Conservation (phyloP, 768 basidiomycete genomes). For the Leccinum broughii region DNA sequence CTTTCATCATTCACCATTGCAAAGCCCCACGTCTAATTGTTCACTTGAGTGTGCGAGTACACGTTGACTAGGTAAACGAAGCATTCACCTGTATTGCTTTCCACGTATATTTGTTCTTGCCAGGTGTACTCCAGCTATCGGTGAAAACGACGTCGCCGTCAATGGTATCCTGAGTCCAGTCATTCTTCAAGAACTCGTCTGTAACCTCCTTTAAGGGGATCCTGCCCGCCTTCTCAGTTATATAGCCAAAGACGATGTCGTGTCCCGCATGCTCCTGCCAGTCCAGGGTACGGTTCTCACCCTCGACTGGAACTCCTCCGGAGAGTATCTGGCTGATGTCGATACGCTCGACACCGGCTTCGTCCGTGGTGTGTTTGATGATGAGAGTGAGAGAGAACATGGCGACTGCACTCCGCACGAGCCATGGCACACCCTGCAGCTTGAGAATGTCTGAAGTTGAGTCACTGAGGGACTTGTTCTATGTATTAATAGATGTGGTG, state of each 20-base stretch:
- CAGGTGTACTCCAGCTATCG: constrained; percentile 57
- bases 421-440: constrained; percentile 74
- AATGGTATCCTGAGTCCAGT: constrained; percentile 44
- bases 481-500: constrained; percentile 1
- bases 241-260: constrained; percentile 61
- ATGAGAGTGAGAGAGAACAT: constrained; percentile 56
- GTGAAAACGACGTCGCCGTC: constrained; percentile 37
- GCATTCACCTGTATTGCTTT: constrained; percentile 55
- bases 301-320: constrained; percentile 58
- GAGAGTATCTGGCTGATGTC: constrained; percentile 66
- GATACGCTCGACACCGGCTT: constrained; percentile 59
- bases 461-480: constrained; percentile 75
- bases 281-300: constrained; percentile 56
- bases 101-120: constrained; percentile 62
- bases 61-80: constrained; percentile 8
- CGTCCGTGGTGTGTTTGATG: constrained; percentile 67
- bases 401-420: constrained; percentile 62
- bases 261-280: constrained; percentile 54
- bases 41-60: not conserved
- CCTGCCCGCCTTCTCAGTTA: constrained; percentile 56
- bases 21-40: constrained; percentile 58
- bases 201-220: constrained; percentile 47
- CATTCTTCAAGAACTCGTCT: constrained; percentile 42
- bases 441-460: constrained; percentile 59
- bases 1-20: constrained; percentile 58